Evolutionary conservation across 108 stramenopile genomes (phyloP).

Genomic region (Cyclostephanos tholiformis): DNA sequence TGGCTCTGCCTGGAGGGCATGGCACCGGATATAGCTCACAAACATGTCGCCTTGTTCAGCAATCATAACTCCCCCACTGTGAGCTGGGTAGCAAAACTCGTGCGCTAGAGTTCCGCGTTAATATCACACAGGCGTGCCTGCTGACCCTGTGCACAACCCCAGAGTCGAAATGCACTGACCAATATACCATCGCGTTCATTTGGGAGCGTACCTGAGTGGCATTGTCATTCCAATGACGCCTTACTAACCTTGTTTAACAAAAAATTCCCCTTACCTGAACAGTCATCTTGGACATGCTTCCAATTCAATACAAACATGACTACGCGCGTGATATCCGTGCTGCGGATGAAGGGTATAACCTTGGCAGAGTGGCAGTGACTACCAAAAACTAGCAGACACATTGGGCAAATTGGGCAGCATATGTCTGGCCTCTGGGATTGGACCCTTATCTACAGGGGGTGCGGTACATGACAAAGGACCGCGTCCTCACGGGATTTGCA

Average conservation of each 20-base stretch:
- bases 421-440: too few relatives aligned
- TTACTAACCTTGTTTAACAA: neutral
- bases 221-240: neutral
- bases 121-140: neutral
- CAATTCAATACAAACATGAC: neutral
- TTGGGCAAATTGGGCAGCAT: too few relatives aligned
- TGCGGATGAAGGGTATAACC: too few relatives aligned
- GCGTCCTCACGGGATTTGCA: too few relatives aligned
- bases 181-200: neutral
- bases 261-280: neutral
- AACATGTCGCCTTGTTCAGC: neutral
- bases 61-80: neutral
- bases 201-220: neutral
- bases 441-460: too few relatives aligned
- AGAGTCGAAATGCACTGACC: neutral
- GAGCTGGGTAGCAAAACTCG: neutral
- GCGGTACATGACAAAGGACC: too few relatives aligned
- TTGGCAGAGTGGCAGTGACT: slow-evolving; percentile 3
- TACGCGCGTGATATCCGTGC: too few relatives aligned
- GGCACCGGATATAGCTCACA: too few relatives aligned
- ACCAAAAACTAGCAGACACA: too few relatives aligned
- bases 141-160: neutral
- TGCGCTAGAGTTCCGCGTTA: neutral
- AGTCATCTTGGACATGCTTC: slow-evolving; percentile 3
- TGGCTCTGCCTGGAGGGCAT: neutral